phyloP scores from a whole-genome alignment of 177 flowering plant genomes.

The Vitis hybrid region DNA sequence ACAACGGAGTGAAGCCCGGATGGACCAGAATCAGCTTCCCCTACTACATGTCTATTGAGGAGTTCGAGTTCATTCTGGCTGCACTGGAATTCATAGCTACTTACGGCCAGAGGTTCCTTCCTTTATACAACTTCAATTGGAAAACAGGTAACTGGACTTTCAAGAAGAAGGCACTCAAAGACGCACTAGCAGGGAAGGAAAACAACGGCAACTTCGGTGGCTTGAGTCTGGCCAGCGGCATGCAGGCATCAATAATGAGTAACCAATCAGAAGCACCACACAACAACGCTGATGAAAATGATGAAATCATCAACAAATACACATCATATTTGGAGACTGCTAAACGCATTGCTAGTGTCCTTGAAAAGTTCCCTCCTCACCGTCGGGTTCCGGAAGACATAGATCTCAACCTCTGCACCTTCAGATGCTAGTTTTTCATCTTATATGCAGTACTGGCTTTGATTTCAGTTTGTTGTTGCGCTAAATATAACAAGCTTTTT shows the following conservation, averaged over 20 bases:
- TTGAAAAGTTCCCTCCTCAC: conserved; percentile 48
- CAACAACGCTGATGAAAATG: not conserved
- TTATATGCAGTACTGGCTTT: not conserved
- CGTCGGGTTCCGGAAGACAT: conserved; percentile 37
- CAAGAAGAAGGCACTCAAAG: conserved; percentile 24
- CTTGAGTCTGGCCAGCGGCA: not conserved
- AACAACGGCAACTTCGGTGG: not conserved
- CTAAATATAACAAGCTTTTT: too few relatives aligned
- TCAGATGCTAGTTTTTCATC: conserved; percentile 33
- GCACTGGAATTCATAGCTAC: conserved; percentile 62
- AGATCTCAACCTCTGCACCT: conserved; percentile 34
- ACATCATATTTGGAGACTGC: conserved; percentile 47
- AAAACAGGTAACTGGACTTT: conserved; percentile 56
- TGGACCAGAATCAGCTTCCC: conserved; percentile 84
- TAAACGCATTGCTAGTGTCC: conserved; percentile 35
- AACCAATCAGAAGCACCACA: too few relatives aligned
- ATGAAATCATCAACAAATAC: conserved; percentile 13
- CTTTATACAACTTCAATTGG: conserved; percentile 52
- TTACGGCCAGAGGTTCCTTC: conserved; percentile 70
- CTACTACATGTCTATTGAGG: conserved; percentile 64
- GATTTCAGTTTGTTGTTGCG: too few relatives aligned
- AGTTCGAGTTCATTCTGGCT: conserved; percentile 60
- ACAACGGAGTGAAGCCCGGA: conserved; percentile 65
- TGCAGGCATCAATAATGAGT: conserved; percentile 3
- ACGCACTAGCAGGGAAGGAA: conserved; percentile 4